These are phyloP conservation scores for Kappamyces sp. DNA, from an alignment of 192 early-diverging fungal genomes.

Conservation along the genomic window DNA sequence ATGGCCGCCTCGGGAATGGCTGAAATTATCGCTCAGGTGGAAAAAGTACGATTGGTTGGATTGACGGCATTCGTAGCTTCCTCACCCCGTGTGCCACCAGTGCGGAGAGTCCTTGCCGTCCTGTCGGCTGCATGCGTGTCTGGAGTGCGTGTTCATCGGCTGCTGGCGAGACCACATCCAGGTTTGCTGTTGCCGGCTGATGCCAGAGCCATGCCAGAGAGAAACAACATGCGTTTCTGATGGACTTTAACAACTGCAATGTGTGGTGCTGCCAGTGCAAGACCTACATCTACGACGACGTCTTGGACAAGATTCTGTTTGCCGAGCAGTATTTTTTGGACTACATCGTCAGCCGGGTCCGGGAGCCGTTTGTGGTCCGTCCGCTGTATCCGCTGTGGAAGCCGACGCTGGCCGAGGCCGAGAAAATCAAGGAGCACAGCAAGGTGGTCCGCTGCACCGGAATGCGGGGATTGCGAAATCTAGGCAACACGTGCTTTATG, in stretches of 20 bases:
- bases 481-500: conserved; percentile 96
- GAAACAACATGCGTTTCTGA: conserved; percentile 43
- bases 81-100: conserved; percentile 18
- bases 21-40: conserved; percentile 16
- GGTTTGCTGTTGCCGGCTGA: conserved; percentile 8
- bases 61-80: conserved; percentile 16
- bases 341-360: conserved; percentile 38
- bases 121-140: conserved; percentile 71
- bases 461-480: conserved; percentile 82
- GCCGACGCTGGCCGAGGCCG: conserved; percentile 51
- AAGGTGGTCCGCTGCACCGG: conserved; percentile 52
- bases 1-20: conserved; percentile 7
- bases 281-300: conserved; percentile 80
- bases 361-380: conserved; percentile 48
- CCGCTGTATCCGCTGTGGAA: conserved; percentile 47
- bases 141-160: conserved; percentile 74
- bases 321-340: conserved; percentile 38
- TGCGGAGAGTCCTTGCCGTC: conserved; percentile 23
- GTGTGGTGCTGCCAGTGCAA: conserved; percentile 73
- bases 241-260: conserved; percentile 64
- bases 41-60: conserved; percentile 18
- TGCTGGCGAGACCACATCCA: conserved; percentile 67
- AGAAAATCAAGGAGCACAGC: conserved; percentile 40
- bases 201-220: conserved; percentile 16
- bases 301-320: conserved; percentile 49